Conservation (phyloP, 129 eudicot species). For the Flaveria brownii region DNA sequence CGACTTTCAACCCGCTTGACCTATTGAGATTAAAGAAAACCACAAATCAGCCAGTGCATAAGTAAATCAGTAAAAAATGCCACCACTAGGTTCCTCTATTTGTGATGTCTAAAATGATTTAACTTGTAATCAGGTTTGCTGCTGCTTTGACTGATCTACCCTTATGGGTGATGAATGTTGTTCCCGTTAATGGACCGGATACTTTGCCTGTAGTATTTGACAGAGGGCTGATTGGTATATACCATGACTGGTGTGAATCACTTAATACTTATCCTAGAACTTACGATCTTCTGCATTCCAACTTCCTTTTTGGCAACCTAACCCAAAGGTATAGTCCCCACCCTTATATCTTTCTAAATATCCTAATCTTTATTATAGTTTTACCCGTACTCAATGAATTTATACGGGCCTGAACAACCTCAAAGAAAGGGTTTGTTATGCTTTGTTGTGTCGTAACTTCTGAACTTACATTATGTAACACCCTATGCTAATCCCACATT, state of each 20-base stretch:
- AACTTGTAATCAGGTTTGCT: slow-evolving; percentile 60
- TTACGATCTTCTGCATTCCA: slow-evolving; percentile 85
- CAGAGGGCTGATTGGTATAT: slow-evolving; percentile 88
- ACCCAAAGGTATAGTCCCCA: slow-evolving; percentile 57
- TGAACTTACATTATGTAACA: not conserved
- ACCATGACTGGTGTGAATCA: slow-evolving; percentile 98
- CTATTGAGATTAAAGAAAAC: not conserved
- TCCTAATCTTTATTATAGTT: not conserved
- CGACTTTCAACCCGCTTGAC: not conserved
- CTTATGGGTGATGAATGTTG: slow-evolving; percentile 92
- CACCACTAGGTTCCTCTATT: not conserved
- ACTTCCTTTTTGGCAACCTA: slow-evolving; percentile 74
- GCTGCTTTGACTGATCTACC: slow-evolving; percentile 75
- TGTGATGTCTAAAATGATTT: not conserved
- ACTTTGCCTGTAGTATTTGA: slow-evolving; percentile 73
- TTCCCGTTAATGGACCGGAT: slow-evolving; percentile 77
- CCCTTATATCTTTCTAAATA: not conserved
- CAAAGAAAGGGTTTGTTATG: not conserved
- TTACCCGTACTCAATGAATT: not conserved
- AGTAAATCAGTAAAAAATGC: not conserved
- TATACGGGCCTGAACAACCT: not conserved
- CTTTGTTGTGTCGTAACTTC: not conserved
- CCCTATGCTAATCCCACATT: too few species aligned
- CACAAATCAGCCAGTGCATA: not conserved
- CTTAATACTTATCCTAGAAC: slow-evolving; percentile 89